phyloP scores from a whole-genome alignment of 176 grass and related monocot genomes.

The Miscanthus lutarioriparius region DNA sequence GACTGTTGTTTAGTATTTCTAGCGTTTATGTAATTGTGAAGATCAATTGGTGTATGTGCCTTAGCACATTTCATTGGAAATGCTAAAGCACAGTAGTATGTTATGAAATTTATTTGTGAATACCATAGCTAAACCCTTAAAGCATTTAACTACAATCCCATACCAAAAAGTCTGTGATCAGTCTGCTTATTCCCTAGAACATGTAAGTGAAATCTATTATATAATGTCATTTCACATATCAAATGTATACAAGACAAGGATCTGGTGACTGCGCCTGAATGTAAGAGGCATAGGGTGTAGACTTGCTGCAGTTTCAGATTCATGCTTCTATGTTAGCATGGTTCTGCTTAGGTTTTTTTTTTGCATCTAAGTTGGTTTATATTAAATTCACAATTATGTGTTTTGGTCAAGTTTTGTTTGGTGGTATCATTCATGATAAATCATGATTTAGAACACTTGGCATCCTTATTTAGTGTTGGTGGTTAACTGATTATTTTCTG shows the following conservation, averaged over 20 bases:
- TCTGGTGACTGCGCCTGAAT: too few species aligned
- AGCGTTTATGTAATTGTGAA: background rate
- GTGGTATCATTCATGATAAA: background rate
- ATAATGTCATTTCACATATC: background rate
- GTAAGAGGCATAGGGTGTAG: background rate
- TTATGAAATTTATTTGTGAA: background rate
- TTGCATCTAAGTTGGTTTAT: background rate
- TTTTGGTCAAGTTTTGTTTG: background rate
- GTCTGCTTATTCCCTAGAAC: background rate
- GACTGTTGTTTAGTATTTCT: background rate
- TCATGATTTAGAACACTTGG: background rate
- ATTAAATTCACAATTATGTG: background rate
- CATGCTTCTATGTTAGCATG: background rate
- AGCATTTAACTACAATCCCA: background rate
- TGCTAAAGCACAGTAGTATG: background rate
- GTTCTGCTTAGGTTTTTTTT: background rate
- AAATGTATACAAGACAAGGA: background rate
- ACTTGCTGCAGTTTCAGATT: background rate
- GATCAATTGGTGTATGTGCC: background rate
- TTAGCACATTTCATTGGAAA: background rate
- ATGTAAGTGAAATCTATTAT: background rate
- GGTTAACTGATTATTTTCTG: background rate
- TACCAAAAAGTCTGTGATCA: background rate
- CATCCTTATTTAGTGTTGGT: background rate
- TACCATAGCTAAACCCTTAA: background rate